Evolutionary conservation across 2,329 filamentous ascomycete species (phyloP).

Genomic region (Fusarium sp.): DNA sequence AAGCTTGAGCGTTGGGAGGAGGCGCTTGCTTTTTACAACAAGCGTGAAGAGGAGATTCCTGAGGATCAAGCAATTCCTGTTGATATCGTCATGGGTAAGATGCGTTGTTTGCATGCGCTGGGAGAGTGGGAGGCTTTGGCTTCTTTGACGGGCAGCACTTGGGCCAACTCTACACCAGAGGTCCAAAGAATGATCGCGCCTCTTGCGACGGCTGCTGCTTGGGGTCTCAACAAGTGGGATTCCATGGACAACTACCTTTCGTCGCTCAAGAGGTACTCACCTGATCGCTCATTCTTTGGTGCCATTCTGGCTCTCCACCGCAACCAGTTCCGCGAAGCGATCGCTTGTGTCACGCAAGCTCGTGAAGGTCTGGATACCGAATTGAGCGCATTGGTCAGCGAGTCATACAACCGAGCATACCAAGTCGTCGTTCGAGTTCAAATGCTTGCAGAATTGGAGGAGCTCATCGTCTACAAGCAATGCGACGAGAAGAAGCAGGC

Average conservation of each 20-base stretch:
- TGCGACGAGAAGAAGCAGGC: slow-evolving; percentile 88
- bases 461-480: slow-evolving; percentile 98
- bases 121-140: slow-evolving; percentile 98
- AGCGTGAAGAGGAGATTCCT: slow-evolving; percentile 78
- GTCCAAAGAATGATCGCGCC: slow-evolving; percentile 92
- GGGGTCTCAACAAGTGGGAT: slow-evolving; percentile 97
- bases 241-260: slow-evolving; percentile 97
- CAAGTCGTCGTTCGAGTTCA: slow-evolving; percentile 98
- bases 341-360: slow-evolving; percentile 89
- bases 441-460: slow-evolving; percentile 98
- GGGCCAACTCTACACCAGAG: slow-evolving; percentile 88
- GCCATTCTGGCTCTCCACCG: slow-evolving; percentile 95
- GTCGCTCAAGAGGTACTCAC: slow-evolving; percentile 93
- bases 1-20: slow-evolving; percentile 99
- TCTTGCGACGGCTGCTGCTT: slow-evolving; percentile 93
- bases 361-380: slow-evolving; percentile 95
- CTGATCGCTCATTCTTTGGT: slow-evolving; percentile 96
- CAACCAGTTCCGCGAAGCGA: slow-evolving; percentile 93
- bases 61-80: slow-evolving; percentile 72
- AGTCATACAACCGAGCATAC: slow-evolving; percentile 98
- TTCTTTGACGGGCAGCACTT: slow-evolving; percentile 88
- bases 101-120: slow-evolving; percentile 96
- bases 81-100: slow-evolving; percentile 99
- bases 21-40: slow-evolving; percentile 89
- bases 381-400: slow-evolving; percentile 93